phyloP scores from a whole-genome alignment of 2,329 filamentous ascomycete species.

The Fusarium albidum region DNA sequence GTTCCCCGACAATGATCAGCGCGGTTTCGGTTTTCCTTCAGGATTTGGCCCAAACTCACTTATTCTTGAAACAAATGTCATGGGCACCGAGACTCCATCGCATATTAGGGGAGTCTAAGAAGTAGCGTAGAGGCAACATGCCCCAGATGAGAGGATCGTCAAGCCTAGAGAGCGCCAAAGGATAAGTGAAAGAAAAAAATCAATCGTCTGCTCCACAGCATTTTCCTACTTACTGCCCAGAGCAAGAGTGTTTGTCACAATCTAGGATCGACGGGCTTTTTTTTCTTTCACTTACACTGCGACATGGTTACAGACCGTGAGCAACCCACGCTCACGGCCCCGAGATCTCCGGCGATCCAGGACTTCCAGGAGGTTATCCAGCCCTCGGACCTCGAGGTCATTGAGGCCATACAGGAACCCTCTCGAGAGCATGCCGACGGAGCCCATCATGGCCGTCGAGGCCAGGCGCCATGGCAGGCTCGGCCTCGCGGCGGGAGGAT shows the following conservation, averaged over 20 bases:
- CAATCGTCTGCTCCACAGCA: slow-evolving; percentile 16
- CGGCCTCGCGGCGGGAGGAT: slow-evolving; percentile 54
- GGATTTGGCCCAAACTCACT: slow-evolving; percentile 56
- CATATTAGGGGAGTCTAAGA: slow-evolving; percentile 76
- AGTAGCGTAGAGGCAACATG: slow-evolving; percentile 77
- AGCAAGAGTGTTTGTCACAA: too few species aligned
- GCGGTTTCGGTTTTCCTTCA: not conserved
- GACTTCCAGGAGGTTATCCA: slow-evolving; percentile 77
- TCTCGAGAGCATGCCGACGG: slow-evolving; percentile 74
- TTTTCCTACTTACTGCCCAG: too few species aligned
- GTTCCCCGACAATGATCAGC: not conserved
- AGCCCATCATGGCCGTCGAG: slow-evolving; percentile 78
- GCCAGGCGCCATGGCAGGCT: slow-evolving; percentile 74
- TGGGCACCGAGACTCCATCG: slow-evolving; percentile 93
- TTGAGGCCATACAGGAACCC: slow-evolving; percentile 80
- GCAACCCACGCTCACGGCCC: slow-evolving; percentile 75
- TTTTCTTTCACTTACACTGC: slow-evolving; percentile 49
- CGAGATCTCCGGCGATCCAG: slow-evolving; percentile 76
- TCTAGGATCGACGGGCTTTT: not conserved
- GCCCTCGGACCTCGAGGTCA: slow-evolving; percentile 77
- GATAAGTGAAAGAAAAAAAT: too few species aligned
- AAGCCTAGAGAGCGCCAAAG: slow-evolving; percentile 64
- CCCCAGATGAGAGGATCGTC: slow-evolving; percentile 98
- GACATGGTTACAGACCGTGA: slow-evolving; percentile 70
- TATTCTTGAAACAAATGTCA: slow-evolving; percentile 93